Evolutionary conservation across 768 basidiomycete genomes (phyloP).

Genomic region (Tylopilus cervinicoccineus): DNA sequence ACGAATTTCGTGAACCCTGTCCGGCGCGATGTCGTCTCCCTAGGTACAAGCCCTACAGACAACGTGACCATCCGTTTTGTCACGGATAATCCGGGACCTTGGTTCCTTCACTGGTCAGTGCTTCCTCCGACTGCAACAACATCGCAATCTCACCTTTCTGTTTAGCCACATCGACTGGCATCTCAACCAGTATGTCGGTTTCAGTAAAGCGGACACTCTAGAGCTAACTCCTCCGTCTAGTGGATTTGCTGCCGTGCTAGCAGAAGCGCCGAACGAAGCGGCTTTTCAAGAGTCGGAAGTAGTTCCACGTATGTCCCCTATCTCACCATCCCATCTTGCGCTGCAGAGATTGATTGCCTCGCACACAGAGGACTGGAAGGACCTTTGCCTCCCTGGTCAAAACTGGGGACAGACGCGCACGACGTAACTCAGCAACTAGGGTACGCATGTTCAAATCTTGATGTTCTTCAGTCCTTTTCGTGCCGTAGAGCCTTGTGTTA

Average conservation of each 20-base stretch:
- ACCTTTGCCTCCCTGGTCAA: neutral
- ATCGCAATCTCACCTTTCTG: no score
- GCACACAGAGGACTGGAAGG: no score
- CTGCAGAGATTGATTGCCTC: no score
- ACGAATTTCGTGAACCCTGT: constrained; percentile 36
- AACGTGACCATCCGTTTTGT: constrained; percentile 54
- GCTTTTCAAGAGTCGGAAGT: constrained; percentile 4
- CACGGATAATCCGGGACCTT: constrained; percentile 37
- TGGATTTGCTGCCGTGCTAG: constrained; percentile 21
- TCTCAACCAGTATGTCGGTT: neutral
- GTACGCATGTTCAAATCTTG: neutral
- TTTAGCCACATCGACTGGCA: constrained; percentile 1
- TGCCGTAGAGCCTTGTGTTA: no score
- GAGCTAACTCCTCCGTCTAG: neutral
- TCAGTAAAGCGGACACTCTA: neutral
- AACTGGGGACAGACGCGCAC: neutral
- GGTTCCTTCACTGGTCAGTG: constrained; percentile 7
- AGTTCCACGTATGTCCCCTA: neutral
- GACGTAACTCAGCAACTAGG: neutral
- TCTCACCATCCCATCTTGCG: no score
- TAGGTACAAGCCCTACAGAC: constrained; percentile 28
- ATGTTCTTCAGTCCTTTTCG: no score
- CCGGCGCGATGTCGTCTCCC: constrained; percentile 30
- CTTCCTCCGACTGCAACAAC: no score
- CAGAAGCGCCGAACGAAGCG: constrained; percentile 12